phyloP scores from a whole-genome alignment of 2,329 filamentous ascomycete genomes.

The Magnaporthiopsis incrustans region DNA sequence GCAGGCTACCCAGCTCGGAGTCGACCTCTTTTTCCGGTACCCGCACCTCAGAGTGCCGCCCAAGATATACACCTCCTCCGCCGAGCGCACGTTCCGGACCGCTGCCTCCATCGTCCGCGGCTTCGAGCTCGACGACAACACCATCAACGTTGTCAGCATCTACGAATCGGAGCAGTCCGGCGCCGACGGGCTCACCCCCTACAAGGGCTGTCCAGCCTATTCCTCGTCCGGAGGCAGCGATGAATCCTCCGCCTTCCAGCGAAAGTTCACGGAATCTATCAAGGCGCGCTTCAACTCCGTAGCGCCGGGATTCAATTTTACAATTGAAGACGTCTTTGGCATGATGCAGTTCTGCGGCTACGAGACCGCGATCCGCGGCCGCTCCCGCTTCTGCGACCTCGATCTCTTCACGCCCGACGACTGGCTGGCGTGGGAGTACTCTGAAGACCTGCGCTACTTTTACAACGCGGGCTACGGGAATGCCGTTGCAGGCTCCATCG shows the following conservation, averaged over 20 bases:
- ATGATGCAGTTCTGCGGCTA: slow-evolving; percentile 62
- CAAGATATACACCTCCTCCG: slow-evolving; percentile 54
- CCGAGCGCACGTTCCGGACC: slow-evolving; percentile 51
- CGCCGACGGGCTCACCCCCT: slow-evolving; percentile 54
- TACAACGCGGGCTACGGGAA: slow-evolving; percentile 61
- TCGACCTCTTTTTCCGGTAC: slow-evolving; percentile 51
- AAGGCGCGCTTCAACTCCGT: slow-evolving; percentile 45
- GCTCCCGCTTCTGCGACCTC: slow-evolving; percentile 52
- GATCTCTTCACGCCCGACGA: slow-evolving; percentile 52
- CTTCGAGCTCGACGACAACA: slow-evolving; percentile 42
- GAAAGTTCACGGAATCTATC: slow-evolving; percentile 53
- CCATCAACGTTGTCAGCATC: slow-evolving; percentile 46
- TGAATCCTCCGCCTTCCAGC: slow-evolving; percentile 40
- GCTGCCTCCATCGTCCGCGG: slow-evolving; percentile 51
- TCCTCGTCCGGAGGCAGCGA: slow-evolving; percentile 47
- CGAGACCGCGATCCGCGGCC: slow-evolving; percentile 55
- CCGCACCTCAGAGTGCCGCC: slow-evolving; percentile 42
- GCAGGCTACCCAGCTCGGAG: slow-evolving; percentile 51
- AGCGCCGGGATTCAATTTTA: slow-evolving; percentile 55
- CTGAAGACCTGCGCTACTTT: slow-evolving; percentile 55
- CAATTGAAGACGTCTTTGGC: slow-evolving; percentile 51
- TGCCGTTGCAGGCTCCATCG: slow-evolving; percentile 46
- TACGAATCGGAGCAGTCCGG: slow-evolving; percentile 49
- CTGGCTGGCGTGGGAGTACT: slow-evolving; percentile 60
- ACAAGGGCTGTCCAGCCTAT: slow-evolving; percentile 57